Evolutionary conservation across 495 filamentous ascomycete species (phyloP), one percentile per base, ranked within the genome.

Genomic region (Haplographium delicatum): DNA sequence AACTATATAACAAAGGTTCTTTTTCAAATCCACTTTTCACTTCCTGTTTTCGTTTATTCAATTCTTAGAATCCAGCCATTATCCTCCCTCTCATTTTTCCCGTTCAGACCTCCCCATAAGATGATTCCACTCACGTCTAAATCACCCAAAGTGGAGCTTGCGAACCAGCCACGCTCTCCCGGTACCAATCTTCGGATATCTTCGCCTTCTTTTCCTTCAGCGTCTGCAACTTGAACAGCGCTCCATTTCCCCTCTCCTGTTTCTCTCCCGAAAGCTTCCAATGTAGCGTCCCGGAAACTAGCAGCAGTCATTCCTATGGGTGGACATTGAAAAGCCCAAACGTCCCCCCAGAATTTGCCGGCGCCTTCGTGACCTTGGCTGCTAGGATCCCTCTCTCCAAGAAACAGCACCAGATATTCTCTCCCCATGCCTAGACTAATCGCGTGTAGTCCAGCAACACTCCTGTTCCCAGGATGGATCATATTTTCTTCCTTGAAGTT

Each of bases 291-390:
- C 20, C 74, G 72, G 20, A 80, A 51, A 37, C 66, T 69, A 5
- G 79, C 78, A 8, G 72, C 65, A 6, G 69, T 73, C 65, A 69
- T 69, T 31, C 72, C 69, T 33, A 76, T 66, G 5, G 67, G 64
- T 11, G 70, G 68, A 27, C 88, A 68, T 57, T 86, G 77, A 62
- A 84, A 93, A 0, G 71, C 74, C 88, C 88, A 93, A 1, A 88
- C 75, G 65, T 91, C 87, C 15, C 69, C 65, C 56, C 79, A 70
- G 72, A 88, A 87, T 56, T 74, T 80, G 1, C 85, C 86, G 0
- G 83, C 81, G 3, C 74, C 80, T n/a, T 72, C 72, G 55, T 88
- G 82, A 0, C 83, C 85, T 24, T 78, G 63, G 6, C 65, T 62
- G 58, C 76, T 82, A 1, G 82, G 78, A 58, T 82, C 75, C 3